phyloP scores from a whole-genome alignment of 1,284 basidiomycete genomes.

The Malassezia yamatoensis region DNA sequence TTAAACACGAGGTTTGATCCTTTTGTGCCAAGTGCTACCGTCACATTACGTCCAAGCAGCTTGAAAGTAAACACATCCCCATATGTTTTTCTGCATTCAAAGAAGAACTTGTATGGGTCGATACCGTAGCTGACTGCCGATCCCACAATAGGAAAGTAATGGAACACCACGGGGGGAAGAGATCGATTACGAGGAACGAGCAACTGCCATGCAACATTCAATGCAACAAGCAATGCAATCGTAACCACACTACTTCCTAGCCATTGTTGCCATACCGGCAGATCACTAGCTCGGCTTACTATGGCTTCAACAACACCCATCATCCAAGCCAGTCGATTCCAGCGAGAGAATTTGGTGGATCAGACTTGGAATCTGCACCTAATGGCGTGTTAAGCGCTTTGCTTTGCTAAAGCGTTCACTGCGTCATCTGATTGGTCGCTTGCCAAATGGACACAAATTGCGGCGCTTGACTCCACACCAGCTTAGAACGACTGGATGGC shows the following conservation, averaged over 20 bases:
- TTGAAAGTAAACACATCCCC: slow-evolving; percentile 69
- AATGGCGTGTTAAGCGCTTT: slow-evolving; percentile 5
- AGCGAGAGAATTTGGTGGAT: neutral
- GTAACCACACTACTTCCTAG: neutral
- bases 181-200: slow-evolving; percentile 27
- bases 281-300: neutral
- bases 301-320: neutral
- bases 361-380: neutral
- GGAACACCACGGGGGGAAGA: slow-evolving; percentile 66
- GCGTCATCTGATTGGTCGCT: neutral
- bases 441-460: neutral
- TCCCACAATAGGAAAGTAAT: slow-evolving; percentile 65
- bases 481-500: too few species aligned
- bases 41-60: slow-evolving; percentile 76
- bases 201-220: slow-evolving; percentile 55
- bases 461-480: neutral
- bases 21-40: slow-evolving; percentile 79
- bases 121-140: slow-evolving; percentile 65
- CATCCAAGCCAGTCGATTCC: neutral
- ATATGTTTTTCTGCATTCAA: slow-evolving; percentile 64
- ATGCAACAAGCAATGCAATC: slow-evolving; percentile 47
- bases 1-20: slow-evolving; percentile 92
- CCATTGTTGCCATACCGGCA: slow-evolving; percentile 7
- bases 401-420: neutral
- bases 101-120: slow-evolving; percentile 68